Base-by-base conservation (phyloP, 805 yeast species). In the Yarrowia sp. region DNA sequence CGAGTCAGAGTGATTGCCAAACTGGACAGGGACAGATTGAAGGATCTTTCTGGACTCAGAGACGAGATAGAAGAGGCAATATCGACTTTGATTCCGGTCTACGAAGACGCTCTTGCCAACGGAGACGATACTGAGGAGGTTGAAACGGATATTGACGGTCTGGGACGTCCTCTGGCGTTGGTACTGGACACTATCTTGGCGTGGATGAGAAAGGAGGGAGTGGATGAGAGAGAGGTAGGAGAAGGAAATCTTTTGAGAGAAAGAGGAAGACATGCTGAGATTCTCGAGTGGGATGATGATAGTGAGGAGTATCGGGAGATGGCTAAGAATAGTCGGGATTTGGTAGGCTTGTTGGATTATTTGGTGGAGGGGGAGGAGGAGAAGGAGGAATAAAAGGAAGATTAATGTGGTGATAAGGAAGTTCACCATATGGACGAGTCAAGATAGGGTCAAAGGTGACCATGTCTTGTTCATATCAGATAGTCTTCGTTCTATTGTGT, bases 101-200 rank as follows among this genome's bases (percentile, higher is more conserved):
- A 36, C 35, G 61, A 54, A 14, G 12, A n/a, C 14, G 46, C 46
- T 3, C 12, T 9, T 14, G 46, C 38, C 4, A 54, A 36, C 19
- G 12, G 19, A 16, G 61, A 54, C 35, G 44, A 36, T 14, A 11
- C 14, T 14, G 61, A 54, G 17, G 61, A 54, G 61, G 38, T 54
- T 21, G 14, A 5, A 19, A 32, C 38, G 8, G 41, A 58, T 8
- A 58, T 58, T 51, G 40, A 41, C 32, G 41, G 30, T 40, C 51
- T 33, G 3, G 63, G 63, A 16, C 41, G 51, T 9, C 12, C 22
- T 2, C 51, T 41, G 21, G 51, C 41, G 51, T 40, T 58, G 16
- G 41, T 33, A 19, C n/a, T 58, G 51, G 63, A 58, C n/a, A 41
- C 40, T 30, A 58, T 58, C 11, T 41, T 58, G 21, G 63, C 63